phyloP scores from a whole-genome alignment of 768 basidiomycete genomes.

The Xerocomellus intermedius region DNA sequence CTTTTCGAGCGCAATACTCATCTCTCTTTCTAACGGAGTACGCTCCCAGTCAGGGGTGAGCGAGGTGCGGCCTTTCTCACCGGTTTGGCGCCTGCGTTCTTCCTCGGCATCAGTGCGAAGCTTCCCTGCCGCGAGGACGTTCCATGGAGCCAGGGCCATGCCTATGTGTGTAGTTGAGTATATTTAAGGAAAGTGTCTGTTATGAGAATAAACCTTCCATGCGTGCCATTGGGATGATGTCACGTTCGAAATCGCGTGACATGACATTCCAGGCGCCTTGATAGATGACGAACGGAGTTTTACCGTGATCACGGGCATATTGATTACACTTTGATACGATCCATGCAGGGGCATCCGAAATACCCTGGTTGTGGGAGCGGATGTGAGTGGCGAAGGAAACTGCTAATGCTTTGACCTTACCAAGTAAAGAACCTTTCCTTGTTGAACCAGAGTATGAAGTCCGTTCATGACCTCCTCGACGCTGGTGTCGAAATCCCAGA shows the following conservation, averaged over 20 bases:
- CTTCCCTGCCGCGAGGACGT: slow-evolving; percentile 28
- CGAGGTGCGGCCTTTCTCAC: slow-evolving; percentile 39
- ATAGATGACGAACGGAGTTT: slow-evolving; percentile 52
- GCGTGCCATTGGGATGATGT: slow-evolving; percentile 40
- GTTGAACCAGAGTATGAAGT: slow-evolving; percentile 40
- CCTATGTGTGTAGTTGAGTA: slow-evolving; percentile 4
- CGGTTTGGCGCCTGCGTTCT: slow-evolving; percentile 22
- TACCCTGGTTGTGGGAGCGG: slow-evolving; percentile 26
- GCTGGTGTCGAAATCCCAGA: slow-evolving; percentile 44
- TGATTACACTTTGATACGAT: slow-evolving; percentile 45
- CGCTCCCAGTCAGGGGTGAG: slow-evolving; percentile 30
- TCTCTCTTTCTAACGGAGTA: slow-evolving; percentile 31
- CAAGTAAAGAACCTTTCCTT: slow-evolving; percentile 43
- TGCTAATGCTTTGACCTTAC: slow-evolving; percentile 3
- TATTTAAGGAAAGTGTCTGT: neutral
- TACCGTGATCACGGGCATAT: slow-evolving; percentile 48
- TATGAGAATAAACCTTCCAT: slow-evolving; percentile 30
- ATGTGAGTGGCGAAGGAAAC: neutral
- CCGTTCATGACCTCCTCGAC: slow-evolving; percentile 46
- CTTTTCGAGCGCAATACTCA: slow-evolving; percentile 36
- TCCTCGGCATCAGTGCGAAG: slow-evolving; percentile 31
- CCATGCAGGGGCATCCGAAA: slow-evolving; percentile 47
- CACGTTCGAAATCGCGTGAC: slow-evolving; percentile 48
- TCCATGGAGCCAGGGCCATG: slow-evolving; percentile 36
- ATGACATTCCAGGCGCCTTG: slow-evolving; percentile 47